phyloP scores from a whole-genome alignment of 2,329 filamentous ascomycete species.

The Aspergillus carbonarius region DNA sequence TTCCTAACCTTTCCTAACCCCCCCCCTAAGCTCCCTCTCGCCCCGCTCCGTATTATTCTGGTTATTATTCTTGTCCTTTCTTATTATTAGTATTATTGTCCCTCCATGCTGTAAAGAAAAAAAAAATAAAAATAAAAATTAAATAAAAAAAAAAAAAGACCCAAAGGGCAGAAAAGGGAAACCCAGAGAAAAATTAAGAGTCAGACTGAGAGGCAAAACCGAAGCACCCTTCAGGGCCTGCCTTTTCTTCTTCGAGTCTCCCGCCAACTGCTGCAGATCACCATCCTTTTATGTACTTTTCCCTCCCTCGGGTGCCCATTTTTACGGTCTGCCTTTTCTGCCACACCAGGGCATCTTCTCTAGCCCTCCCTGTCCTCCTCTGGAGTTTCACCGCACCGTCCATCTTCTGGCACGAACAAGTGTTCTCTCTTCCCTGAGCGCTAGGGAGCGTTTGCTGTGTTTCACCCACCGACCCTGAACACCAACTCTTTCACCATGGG shows the following conservation, averaged over 20 bases:
- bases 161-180: constrained; percentile 1
- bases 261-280: constrained; percentile 20
- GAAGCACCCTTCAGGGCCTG: constrained; percentile 3
- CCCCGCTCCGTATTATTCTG: constrained; percentile 18
- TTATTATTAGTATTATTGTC: constrained; percentile 5
- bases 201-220: constrained; percentile 3
- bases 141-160: not conserved
- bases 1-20: constrained; percentile 14
- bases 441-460: not conserved
- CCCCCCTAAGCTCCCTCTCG: constrained; percentile 6
- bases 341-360: not conserved
- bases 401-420: not conserved
- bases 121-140: not conserved
- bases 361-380: not conserved
- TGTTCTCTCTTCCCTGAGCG: not conserved
- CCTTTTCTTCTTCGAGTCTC: constrained; percentile 1
- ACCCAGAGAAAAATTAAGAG: not conserved
- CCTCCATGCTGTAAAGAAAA: constrained; percentile 9
- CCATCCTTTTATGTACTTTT: constrained; percentile 13
- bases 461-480: not conserved
- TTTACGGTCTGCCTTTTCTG: constrained; percentile 2
- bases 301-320: constrained; percentile 6
- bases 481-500: constrained; percentile 34
- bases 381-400: not conserved
- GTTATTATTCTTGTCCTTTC: constrained; percentile 9